phyloP scores from a whole-genome alignment of 2,329 filamentous ascomycete genomes.

The Botrytis fragariae region DNA sequence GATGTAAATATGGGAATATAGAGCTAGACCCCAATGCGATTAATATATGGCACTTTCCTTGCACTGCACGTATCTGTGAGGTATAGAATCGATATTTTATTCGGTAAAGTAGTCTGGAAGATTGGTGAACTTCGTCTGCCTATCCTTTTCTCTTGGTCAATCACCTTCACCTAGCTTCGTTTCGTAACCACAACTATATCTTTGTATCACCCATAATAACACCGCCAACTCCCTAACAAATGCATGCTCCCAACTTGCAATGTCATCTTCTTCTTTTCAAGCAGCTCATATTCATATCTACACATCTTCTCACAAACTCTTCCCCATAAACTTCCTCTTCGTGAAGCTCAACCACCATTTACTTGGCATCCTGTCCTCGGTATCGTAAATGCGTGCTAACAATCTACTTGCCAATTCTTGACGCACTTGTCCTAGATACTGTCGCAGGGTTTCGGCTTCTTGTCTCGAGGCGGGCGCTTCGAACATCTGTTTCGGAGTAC shows the following conservation, averaged over 20 bases:
- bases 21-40: neutral
- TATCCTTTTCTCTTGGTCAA: neutral
- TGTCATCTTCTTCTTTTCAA: neutral
- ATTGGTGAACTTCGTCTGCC: neutral
- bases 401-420: constrained; percentile 85
- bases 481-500: constrained; percentile 62
- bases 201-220: constrained; percentile 7
- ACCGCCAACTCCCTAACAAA: constrained; percentile 14
- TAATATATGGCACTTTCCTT: neutral
- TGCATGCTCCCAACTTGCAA: neutral
- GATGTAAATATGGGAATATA: constrained; percentile 19
- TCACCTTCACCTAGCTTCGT: neutral
- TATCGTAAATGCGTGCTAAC: constrained; percentile 81
- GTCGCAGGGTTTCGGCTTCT: constrained; percentile 82
- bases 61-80: neutral
- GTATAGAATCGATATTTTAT: neutral
- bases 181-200: neutral
- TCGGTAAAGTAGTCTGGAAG: neutral
- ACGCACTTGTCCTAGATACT: constrained; percentile 88
- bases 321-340: constrained; percentile 99
- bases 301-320: constrained; percentile 60
- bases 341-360: constrained; percentile 99
- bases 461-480: constrained; percentile 83
- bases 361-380: constrained; percentile 60
- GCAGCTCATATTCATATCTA: neutral